Percentiles rank a stretch among this genome's conserved stretches.
phyloP scores from a whole-genome alignment of 768 basidiomycete species.

The Xerocomus spinulosus region DNA sequence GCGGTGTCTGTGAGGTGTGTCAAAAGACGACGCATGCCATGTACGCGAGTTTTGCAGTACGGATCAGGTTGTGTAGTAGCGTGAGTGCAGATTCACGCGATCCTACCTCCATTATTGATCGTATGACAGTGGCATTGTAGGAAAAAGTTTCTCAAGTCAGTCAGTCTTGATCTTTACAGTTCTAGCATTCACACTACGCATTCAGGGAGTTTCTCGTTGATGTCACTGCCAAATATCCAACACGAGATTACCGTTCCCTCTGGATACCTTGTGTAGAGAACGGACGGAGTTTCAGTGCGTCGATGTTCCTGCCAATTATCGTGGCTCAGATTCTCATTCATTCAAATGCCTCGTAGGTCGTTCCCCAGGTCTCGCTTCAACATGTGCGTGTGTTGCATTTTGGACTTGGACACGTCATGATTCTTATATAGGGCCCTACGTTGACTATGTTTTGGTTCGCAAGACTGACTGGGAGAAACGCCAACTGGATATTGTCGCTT shows the following conservation, averaged over 20 bases:
- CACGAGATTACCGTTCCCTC: not conserved
- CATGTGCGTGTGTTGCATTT: conserved; percentile 15
- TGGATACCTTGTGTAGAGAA: conserved; percentile 26
- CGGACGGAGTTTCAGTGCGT: conserved; percentile 20
- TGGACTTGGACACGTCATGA: not conserved
- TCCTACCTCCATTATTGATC: not conserved
- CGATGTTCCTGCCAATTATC: not conserved
- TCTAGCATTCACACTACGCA: not conserved
- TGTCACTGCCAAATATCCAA: not conserved
- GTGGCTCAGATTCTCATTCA: not conserved
- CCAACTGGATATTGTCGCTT: not conserved
- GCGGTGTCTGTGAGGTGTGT: conserved; percentile 57
- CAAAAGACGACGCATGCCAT: conserved; percentile 29
- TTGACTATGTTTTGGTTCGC: conserved; percentile 11
- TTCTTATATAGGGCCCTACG: conserved; percentile 17
- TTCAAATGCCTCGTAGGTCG: conserved; percentile 1
- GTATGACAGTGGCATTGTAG: conserved; percentile 21
- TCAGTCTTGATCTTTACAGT: not conserved
- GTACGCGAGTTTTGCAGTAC: conserved; percentile 47
- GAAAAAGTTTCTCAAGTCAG: conserved; percentile 16
- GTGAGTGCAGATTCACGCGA: conserved; percentile 24
- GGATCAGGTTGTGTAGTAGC: conserved; percentile 42
- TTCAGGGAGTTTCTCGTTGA: conserved; percentile 14
- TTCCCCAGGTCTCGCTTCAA: not conserved
- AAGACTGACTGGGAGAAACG: conserved; percentile 14